Evolutionary conservation across 139 green algal species (phyloP), one percentile per base, ranked within the genome.

Genomic region (Coccomyxa sp.): DNA sequence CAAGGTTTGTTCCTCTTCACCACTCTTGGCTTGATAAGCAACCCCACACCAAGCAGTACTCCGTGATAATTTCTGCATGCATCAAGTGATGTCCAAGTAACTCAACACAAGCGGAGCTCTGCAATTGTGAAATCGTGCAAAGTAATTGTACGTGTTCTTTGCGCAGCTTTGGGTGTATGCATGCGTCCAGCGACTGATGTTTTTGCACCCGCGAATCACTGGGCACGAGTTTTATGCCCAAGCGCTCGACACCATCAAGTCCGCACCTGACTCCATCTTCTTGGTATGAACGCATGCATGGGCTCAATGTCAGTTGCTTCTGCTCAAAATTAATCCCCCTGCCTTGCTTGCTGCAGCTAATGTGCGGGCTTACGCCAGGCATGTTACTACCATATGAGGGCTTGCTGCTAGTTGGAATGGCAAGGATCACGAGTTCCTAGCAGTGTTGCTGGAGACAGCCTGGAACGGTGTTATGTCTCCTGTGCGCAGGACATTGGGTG

Each of bases 161-260:
- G 80, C n/a, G n/a, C 67, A 83, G 67, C 32, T 83, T 31, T 79
- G 67, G 67, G 28, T 79, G 32, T 79, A 83, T 38, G 79, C 23
- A 77, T 31, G 25, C 27, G 17, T 51, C 31, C 71, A 77, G n/a
- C 23, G 4, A 18, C 27, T 51, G 23, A 83, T 83, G 79, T 83
- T 83, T 63, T 28, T 83, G 59, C 21, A 63, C 13, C 79, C 79
- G 45, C 67, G 68, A 15, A 63, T 83, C 60, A 31, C 59, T 76
- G 15, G 28, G 60, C 79, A 83, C 18, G 59, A 59, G 18, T 77
- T 83, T 28, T 83, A 83, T 28, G 27, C n/a, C 25, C 14, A 76
- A 66, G 79, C 76, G n/a, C n/a, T 63, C 13, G 28, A 28, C 12
- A 30, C 30, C 16, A 28, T 58, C 27, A 38, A 77, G 45, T 0